phyloP scores from a whole-genome alignment of 208 protist species.

The Naegleria lovaniensis region DNA sequence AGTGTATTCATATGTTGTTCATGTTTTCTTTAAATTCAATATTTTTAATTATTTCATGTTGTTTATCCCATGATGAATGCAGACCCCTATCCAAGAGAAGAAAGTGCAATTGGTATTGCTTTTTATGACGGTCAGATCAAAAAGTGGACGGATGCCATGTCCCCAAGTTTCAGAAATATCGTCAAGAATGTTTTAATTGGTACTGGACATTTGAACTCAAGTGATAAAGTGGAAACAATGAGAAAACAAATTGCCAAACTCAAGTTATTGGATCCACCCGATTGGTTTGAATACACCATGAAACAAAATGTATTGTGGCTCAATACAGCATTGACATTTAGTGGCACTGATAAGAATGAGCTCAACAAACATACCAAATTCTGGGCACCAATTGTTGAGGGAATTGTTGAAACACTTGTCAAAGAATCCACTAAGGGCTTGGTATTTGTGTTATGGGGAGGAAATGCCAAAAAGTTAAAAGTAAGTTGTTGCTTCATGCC shows the following conservation, averaged over 20 bases:
- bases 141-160: neutral
- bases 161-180: neutral
- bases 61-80: too few species aligned
- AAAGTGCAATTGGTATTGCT: neutral
- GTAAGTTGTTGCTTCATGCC: too few species aligned
- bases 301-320: neutral
- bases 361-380: neutral
- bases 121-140: neutral
- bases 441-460: neutral
- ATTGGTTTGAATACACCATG: neutral
- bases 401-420: neutral
- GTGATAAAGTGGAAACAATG: neutral
- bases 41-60: neutral
- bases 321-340: neutral
- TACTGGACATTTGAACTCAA: neutral
- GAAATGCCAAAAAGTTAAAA: neutral
- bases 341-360: neutral
- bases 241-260: neutral
- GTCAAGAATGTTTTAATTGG: neutral
- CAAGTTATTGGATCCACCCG: neutral
- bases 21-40: too few species aligned
- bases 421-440: neutral
- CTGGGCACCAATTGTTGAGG: slow-evolving; percentile 5
- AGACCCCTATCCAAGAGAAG: neutral
- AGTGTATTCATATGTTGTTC: neutral